Conservation (phyloP, 345 rosid species). For the Lumnitzera littorea region DNA sequence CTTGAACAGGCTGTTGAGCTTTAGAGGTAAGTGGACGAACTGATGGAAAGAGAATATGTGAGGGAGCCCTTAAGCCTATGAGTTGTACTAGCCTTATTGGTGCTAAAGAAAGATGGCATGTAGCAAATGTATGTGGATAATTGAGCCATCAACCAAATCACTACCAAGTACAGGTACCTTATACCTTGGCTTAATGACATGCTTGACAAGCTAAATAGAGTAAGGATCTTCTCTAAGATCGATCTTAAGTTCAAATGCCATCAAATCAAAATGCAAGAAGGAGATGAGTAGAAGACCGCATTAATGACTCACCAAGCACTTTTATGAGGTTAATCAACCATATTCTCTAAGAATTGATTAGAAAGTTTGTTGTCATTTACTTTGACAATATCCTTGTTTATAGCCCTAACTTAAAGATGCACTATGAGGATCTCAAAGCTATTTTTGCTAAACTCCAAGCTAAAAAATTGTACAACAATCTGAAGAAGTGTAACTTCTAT, state of each 20-base stretch:
- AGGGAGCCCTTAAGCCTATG: background rate
- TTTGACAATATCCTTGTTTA: conserved; percentile 1
- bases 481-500: background rate
- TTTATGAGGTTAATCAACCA: background rate
- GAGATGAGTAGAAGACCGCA: background rate
- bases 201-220: background rate
- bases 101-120: conserved; percentile 4
- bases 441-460: background rate
- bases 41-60: background rate
- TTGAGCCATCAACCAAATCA: background rate
- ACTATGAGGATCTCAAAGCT: background rate
- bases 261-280: background rate
- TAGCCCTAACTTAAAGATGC: background rate
- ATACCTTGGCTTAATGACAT: conserved; percentile 1
- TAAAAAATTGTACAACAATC: background rate
- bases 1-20: background rate
- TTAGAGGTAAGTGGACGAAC: background rate
- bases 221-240: background rate
- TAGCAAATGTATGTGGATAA: background rate
- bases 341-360: background rate
- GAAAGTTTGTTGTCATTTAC: background rate
- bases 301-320: background rate
- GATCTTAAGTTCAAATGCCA: background rate
- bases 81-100: background rate
- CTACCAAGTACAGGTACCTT: background rate